Percentiles rank a stretch among this genome's conserved stretches.
Conservation (phyloP, 495 filamentous ascomycete species). For the Ascobolus immersus region DNA sequence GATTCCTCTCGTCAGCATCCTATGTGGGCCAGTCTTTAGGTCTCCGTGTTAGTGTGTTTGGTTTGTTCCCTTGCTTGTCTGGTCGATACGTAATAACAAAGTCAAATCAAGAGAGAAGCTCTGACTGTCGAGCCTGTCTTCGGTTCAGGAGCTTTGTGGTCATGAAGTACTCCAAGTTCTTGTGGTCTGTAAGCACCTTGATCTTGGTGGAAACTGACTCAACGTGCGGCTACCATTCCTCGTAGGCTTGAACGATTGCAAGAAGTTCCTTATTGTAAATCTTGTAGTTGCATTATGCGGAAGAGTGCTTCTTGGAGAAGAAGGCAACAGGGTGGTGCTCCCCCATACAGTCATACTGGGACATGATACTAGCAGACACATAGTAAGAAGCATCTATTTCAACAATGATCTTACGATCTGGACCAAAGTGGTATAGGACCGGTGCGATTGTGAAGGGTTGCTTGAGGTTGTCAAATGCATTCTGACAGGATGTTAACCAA, state of each 20-base stretch:
- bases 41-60: neutral
- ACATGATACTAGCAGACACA: neutral
- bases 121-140: neutral
- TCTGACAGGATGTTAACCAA: neutral
- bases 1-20: too few species aligned
- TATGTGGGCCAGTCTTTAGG: neutral
- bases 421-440: conserved; percentile 2
- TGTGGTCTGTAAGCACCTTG: conserved; percentile 10
- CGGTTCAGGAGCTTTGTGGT: neutral
- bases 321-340: conserved; percentile 4
- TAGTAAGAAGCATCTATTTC: conserved; percentile 4
- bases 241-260: conserved; percentile 8
- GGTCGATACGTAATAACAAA: conserved; percentile 5
- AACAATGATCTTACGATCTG: neutral
- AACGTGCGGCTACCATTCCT: conserved; percentile 14
- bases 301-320: conserved; percentile 3
- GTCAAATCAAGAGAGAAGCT: conserved; percentile 3
- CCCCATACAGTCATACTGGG: neutral
- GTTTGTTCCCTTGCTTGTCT: neutral
- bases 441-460: neutral
- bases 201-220: conserved; percentile 5
- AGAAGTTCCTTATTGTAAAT: conserved; percentile 5
- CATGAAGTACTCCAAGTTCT: conserved; percentile 14
- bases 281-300: conserved; percentile 2
- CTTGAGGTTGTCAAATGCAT: neutral